Percentiles rank a stretch among this genome's conserved stretches.
Evolutionary conservation across 768 basidiomycete genomes (phyloP).

Genomic region (Termitomyces heimii): DNA sequence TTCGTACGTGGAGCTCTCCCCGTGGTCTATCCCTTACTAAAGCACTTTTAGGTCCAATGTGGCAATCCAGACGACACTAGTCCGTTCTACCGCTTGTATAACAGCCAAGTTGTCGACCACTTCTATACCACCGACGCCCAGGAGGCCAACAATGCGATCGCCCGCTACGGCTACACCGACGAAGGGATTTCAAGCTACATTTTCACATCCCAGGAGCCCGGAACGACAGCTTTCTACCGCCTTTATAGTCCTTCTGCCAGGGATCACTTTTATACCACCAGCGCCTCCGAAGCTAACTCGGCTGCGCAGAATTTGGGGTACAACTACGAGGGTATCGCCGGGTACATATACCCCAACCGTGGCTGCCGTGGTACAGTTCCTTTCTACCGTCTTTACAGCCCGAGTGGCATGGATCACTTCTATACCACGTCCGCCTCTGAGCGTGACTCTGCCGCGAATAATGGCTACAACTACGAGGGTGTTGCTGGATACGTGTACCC

Average conservation of each 20-base stretch:
- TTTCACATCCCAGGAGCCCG: conserved; percentile 4
- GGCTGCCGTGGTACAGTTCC: conserved; percentile 7
- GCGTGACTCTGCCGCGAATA: neutral
- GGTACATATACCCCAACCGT: conserved; percentile 13
- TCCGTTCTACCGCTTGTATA: conserved; percentile 2
- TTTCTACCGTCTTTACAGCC: conserved; percentile 17
- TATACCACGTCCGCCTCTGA: conserved; percentile 16
- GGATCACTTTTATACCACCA: conserved; percentile 21
- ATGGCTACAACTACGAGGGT: conserved; percentile 6
- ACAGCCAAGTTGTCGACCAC: conserved; percentile 4
- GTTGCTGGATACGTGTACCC: conserved; percentile 9
- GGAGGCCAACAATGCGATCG: conserved; percentile 8
- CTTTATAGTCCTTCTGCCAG: conserved; percentile 9
- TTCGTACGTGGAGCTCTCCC: neutral
- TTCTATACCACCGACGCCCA: conserved; percentile 10
- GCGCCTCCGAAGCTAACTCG: conserved; percentile 9
- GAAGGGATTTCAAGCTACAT: conserved; percentile 13
- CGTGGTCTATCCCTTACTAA: neutral
- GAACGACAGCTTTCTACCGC: conserved; percentile 18
- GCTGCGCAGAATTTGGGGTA: conserved; percentile 9
- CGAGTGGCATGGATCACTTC: conserved; percentile 15
- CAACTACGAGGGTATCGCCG: conserved; percentile 13
- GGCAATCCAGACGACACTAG: neutral
- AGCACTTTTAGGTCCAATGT: neutral
- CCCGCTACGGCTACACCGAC: neutral